Conservation (phyloP, 2,329 filamentous ascomycete genomes). For the Curvularia spicifera region DNA sequence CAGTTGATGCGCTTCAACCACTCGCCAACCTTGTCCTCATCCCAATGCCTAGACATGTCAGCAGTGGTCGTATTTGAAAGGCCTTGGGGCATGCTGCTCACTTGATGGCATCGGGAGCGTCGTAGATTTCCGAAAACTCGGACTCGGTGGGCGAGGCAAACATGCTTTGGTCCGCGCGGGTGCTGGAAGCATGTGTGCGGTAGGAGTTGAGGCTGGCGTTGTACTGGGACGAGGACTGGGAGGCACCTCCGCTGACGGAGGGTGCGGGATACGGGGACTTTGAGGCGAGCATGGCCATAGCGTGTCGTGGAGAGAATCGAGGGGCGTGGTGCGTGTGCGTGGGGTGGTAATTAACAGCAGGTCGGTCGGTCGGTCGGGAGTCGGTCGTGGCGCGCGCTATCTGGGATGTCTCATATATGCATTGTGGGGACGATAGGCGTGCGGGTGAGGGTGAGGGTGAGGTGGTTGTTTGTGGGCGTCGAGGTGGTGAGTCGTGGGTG, state of each 20-base stretch:
- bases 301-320: constrained; percentile 7
- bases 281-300: constrained; percentile 79
- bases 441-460: constrained; percentile 6
- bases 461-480: background rate
- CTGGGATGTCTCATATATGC: constrained; percentile 21
- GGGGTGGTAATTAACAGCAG: constrained; percentile 6
- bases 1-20: constrained; percentile 93
- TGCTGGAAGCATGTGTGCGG: constrained; percentile 42
- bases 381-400: constrained; percentile 9
- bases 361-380: constrained; percentile 1
- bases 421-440: constrained; percentile 22
- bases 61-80: constrained; percentile 2
- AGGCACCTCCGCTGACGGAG: constrained; percentile 51
- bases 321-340: constrained; percentile 3
- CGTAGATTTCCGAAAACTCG: constrained; percentile 81
- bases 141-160: constrained; percentile 89
- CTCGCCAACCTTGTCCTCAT: constrained; percentile 88
- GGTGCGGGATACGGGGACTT: constrained; percentile 71
- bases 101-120: constrained; percentile 68
- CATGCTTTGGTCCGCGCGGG: constrained; percentile 55
- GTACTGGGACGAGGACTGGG: constrained; percentile 46
- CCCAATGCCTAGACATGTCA: constrained; percentile 66
- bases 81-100: constrained; percentile 26
- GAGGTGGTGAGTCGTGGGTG: background rate
- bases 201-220: constrained; percentile 44